Conservation (phyloP, 306 rosid species). For the Benincasa hispida region DNA sequence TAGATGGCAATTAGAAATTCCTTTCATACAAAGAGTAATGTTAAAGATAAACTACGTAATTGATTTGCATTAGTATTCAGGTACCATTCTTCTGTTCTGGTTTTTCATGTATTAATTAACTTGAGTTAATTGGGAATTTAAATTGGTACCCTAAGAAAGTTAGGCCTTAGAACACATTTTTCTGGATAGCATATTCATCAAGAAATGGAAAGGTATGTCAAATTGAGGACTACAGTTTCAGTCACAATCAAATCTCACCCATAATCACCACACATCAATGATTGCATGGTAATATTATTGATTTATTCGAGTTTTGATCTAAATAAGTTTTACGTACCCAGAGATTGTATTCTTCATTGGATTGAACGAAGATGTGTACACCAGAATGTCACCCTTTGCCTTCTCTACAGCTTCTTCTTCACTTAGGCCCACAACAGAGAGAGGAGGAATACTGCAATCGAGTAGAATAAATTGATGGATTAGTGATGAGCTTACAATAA, state of each 20-base stretch:
- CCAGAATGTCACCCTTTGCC: conserved; percentile 55
- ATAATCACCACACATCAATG: not conserved
- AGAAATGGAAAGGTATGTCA: not conserved
- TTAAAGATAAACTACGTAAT: not conserved
- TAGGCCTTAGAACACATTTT: not conserved
- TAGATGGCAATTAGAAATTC: not conserved
- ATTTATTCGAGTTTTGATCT: not conserved
- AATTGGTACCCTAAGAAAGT: not conserved
- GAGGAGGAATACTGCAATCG: conserved; percentile 85
- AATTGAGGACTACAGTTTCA: not conserved
- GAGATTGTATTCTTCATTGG: conserved; percentile 96
- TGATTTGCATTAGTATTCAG: not conserved
- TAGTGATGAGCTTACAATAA: not conserved
- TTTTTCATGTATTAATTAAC: not conserved
- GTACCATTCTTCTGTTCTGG: not conserved
- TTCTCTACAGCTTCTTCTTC: conserved; percentile 86
- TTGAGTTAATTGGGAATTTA: not conserved
- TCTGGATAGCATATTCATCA: not conserved
- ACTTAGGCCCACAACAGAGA: conserved; percentile 80
- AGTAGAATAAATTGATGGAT: not conserved
- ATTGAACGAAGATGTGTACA: conserved; percentile 78
- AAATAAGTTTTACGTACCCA: conserved; percentile 46
- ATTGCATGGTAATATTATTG: not conserved
- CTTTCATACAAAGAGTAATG: not conserved
- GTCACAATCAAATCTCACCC: not conserved